phyloP scores from a whole-genome alignment of 2,329 filamentous ascomycete species.

The Aspergillus clavatus region DNA sequence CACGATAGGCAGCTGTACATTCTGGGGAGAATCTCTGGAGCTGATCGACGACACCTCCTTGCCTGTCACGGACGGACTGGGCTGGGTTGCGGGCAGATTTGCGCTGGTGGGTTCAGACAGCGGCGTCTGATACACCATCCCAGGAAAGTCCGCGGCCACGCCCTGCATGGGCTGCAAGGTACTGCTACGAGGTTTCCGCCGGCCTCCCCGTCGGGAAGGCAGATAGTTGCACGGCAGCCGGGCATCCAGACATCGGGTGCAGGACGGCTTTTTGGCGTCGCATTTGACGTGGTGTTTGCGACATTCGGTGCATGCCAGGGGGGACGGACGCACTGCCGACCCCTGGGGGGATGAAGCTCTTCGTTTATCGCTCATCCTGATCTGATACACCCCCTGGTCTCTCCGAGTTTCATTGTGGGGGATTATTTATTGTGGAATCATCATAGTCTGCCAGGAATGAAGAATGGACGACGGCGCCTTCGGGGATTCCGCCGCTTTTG shows the following conservation, averaged over 20 bases:
- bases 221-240: constrained; percentile 63
- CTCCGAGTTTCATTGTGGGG: too few species aligned
- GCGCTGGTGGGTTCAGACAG: background rate
- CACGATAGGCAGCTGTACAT: constrained; percentile 9
- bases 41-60: constrained; percentile 14
- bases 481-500: too few species aligned
- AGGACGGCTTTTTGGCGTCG: constrained; percentile 60
- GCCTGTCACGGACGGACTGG: constrained; percentile 15
- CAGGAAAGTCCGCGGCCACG: constrained; percentile 3
- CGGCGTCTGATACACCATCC: background rate
- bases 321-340: constrained; percentile 21
- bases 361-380: constrained; percentile 1
- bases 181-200: constrained; percentile 32
- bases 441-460: too few species aligned
- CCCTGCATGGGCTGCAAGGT: constrained; percentile 3
- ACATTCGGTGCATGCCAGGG: constrained; percentile 44
- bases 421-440: too few species aligned
- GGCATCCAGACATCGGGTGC: constrained; percentile 58
- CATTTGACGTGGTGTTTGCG: constrained; percentile 65
- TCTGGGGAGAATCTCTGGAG: constrained; percentile 12
- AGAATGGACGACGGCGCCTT: too few species aligned
- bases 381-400: background rate
- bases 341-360: constrained; percentile 16
- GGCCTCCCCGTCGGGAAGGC: constrained; percentile 61
- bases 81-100: constrained; percentile 6